Evolutionary conservation across 2,329 filamentous ascomycete genomes (phyloP), one percentile per base, ranked within the genome.

Genomic region (Zalaria obscura): DNA sequence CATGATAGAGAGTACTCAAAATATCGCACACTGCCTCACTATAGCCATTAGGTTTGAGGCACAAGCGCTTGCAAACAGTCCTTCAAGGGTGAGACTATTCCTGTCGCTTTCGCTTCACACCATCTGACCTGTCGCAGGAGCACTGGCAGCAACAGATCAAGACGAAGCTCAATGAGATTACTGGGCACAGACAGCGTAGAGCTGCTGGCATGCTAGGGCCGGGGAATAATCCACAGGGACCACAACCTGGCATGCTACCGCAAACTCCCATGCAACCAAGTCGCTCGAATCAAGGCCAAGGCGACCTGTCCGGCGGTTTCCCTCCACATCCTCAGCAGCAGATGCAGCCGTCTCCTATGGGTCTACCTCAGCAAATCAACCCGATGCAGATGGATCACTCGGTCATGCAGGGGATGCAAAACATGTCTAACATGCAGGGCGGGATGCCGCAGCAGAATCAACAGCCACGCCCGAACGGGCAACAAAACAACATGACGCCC

Each of bases 341-440:
- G 25, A 66, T 72, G 61, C 70, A 72, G 47, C 53, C 64, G 3
- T 70, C 69, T 2, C 64, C 68, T 1, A 66, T 73, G 36, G 58
- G 60, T 32, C 47, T 52, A 41, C 36, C 40, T 25, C 41, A 40
- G 37, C 46, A 46, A 25, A 32, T 7, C n/a, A 32, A 7, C 7
- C 7, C 29, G 29, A 32, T 32, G 29, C 29, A 32, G 29, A 32
- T 32, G 29, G 29, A 32, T n/a, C 7, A 32, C 29, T 27, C 18
- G 9, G 27, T 29, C 7, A 42, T 42, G 41, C 29, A 32, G 7
- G 29, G 29, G n/a, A 32, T 32, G 29, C 29, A 32, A n/a, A 44
- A 43, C 35, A 49, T 48, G 40, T 35, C 43, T 38, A 49, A 48
- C 45, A 52, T 54, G 49, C 46, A 47, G 42, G 44, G 40, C 35